These are phyloP conservation scores for Thraustochytrium sp. DNA, from an alignment of 352 stramenopile species.

Conservation along the genomic window DNA sequence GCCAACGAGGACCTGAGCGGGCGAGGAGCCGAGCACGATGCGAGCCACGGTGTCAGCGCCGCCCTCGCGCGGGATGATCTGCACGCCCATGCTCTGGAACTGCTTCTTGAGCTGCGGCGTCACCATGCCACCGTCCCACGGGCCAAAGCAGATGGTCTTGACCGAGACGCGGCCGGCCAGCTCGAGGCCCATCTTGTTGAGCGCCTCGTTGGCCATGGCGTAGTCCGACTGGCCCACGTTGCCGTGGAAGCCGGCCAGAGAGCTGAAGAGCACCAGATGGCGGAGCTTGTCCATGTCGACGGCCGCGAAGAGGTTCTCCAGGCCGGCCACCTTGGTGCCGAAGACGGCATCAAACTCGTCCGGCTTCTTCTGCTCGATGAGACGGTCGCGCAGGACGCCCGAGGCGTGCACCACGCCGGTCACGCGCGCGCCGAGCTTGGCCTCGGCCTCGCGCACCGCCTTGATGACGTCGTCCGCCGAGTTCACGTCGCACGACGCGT, in stretches of 20 bases:
- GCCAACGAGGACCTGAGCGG: conserved; percentile 3
- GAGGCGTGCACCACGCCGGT: conserved; percentile 3
- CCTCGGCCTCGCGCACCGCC: not conserved
- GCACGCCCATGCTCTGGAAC: conserved; percentile 17
- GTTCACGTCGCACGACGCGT: conserved; percentile 24
- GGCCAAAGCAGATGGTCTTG: conserved; percentile 11
- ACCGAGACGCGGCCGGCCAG: not conserved
- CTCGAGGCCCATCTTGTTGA: conserved; percentile 26
- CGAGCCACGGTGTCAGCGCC: conserved; percentile 24
- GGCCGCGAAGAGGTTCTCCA: not conserved
- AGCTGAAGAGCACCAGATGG: conserved; percentile 29
- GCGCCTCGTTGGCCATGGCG: conserved; percentile 28
- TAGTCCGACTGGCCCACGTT: conserved; percentile 36
- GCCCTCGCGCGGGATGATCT: conserved; percentile 30
- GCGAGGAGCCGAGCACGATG: conserved; percentile 9
- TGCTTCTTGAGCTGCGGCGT: conserved; percentile 33
- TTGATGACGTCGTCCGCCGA: not conserved
- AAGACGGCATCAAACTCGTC: conserved; percentile 35
- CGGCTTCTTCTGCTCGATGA: conserved; percentile 18
- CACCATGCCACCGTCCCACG: conserved; percentile 38
- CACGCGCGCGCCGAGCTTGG: not conserved
- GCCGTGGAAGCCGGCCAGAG: conserved; percentile 23
- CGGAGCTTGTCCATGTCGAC: not conserved
- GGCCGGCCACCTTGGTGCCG: conserved; percentile 13
- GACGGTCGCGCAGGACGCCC: conserved; percentile 13